Evolutionary conservation across 2,329 filamentous ascomycete genomes (phyloP), one percentile per base, ranked within the genome.

Genomic region (Dothistroma septosporum): DNA sequence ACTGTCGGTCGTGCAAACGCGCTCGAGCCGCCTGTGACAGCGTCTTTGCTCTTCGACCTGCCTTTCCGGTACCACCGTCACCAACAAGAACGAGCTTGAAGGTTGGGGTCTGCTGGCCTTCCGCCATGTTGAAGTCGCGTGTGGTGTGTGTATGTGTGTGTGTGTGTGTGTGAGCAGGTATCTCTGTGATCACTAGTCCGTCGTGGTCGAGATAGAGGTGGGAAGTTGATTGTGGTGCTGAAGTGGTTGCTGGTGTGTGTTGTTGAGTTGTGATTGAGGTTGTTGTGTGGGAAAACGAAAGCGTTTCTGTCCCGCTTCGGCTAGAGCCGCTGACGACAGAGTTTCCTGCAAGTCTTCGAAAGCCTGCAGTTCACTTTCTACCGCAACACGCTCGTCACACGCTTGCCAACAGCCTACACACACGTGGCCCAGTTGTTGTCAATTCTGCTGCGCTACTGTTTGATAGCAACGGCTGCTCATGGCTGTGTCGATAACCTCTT

Each of bases 21-120:
- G 41, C 47, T 60, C 58, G 24, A 61, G 65, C n/a, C 32, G 55
- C 48, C 32, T 22, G 11, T 52, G 41, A 22, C 22, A 44, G 14
- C 9, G n/a, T n/a, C 55, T 12, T n/a, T 21, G 14, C 31, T 52
- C 32, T 19, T 24, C 41, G 21, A 41, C 46, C 16, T 80, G 95
- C 94, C 92, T 99, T 99, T 83, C 94, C 94, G 75, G 94, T 99
- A 86, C 94, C 94, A 81, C 94, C 94, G 78, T 99, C 94, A 79
- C 94, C 94, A 76, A 99, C 94, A 82, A 99, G 91, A 79, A 99
- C 94, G 75, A 99, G 91, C 91, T 99, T 99, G 89, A 99, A 99
- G 79, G 91, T 96, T 70, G 93, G 91, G 68, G 77, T 74, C 52
- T 62, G 55, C 41, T 56, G 56, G 53, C 52, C 53, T 32, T 60